Conservation (phyloP, 2,329 filamentous ascomycete species). For the Anthostomella pinea region DNA sequence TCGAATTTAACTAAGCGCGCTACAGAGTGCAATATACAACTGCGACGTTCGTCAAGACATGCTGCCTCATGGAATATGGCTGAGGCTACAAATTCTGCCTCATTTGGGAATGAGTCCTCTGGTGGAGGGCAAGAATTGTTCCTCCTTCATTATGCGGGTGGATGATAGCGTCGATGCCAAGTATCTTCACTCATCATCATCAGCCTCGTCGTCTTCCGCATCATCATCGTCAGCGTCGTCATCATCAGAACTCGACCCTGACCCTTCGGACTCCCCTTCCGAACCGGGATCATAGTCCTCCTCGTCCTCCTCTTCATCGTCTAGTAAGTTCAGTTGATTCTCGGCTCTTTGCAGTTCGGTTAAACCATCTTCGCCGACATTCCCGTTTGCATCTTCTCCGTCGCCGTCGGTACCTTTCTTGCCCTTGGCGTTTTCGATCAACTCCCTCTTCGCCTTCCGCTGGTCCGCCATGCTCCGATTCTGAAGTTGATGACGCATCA, state of each 20-base stretch:
- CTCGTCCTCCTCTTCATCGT: constrained; percentile 63
- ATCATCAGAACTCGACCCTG: constrained; percentile 48
- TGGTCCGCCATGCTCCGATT: constrained; percentile 68
- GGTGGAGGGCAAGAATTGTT: too few species aligned
- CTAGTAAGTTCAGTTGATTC: constrained; percentile 51
- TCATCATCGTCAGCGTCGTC: constrained; percentile 53
- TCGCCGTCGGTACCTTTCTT: constrained; percentile 40
- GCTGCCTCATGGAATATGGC: too few species aligned
- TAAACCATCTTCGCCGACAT: constrained; percentile 44
- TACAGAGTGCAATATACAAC: too few species aligned
- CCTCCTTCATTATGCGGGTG: too few species aligned
- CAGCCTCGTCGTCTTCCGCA: constrained; percentile 40
- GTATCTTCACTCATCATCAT: constrained; percentile 39
- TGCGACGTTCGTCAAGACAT: too few species aligned
- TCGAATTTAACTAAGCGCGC: too few species aligned
- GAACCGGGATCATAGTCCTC: constrained; percentile 65
- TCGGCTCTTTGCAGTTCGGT: constrained; percentile 53
- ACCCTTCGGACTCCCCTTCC: constrained; percentile 58
- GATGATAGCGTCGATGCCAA: too few species aligned
- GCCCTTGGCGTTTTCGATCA: constrained; percentile 56
- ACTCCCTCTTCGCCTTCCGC: constrained; percentile 60
- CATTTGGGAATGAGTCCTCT: too few species aligned
- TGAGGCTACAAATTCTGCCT: too few species aligned
- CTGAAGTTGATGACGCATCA: constrained; percentile 59
- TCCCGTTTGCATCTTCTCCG: constrained; percentile 40